Base-by-base conservation (phyloP, 1,284 basidiomycete genomes). In the Irpex sp. region DNA sequence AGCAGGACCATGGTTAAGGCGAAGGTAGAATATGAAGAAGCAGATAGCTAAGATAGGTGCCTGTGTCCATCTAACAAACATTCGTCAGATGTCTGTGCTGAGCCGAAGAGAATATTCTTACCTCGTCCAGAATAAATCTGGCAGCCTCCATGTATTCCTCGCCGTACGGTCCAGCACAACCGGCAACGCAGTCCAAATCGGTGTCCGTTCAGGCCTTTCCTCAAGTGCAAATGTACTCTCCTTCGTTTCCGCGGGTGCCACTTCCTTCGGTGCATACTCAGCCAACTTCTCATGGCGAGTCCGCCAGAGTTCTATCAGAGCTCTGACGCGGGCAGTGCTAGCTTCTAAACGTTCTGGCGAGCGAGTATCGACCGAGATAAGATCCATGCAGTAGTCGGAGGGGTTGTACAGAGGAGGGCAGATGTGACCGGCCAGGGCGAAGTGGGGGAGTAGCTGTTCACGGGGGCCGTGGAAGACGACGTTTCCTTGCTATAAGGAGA, bases 401-500 rank as follows among this genome's bases (percentile, higher is more conserved):
- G 67, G 67, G 55, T 68, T 68, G 58, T 64, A 66, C 7, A 61
- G 50, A 4, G 65, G 60, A 31, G 67, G 67, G 39, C 65, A 66
- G 57, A 59, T 49, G 49, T 63, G 55, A 0, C 67, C 67, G 5
- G 63, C 63, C 4, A 61, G 36, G 1, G 63, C 65, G 39, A 68
- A 63, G 47, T 66, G 61, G 3, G 60, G 65, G 2, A 68, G 56
- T 13, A 68, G 61, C 17, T 61, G 61, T 8, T 63, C 63, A 4
- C 63, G 60, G 15, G 63, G 66, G 37, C 63, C 64, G 13, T 60
- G 57, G 60, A 64, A 75, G 5, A 77, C 79, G 13, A 78, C 74
- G 0, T 73, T 68, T 1, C 82, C 81, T 61, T 63, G 63, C 63
- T 63, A 35, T 26, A 35, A 43, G 15, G 6, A 47, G 46, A 11